These are phyloP conservation scores for Paspalum notatum DNA, from an alignment of 176 grass and related monocot genomes.

Conservation along the genomic window DNA sequence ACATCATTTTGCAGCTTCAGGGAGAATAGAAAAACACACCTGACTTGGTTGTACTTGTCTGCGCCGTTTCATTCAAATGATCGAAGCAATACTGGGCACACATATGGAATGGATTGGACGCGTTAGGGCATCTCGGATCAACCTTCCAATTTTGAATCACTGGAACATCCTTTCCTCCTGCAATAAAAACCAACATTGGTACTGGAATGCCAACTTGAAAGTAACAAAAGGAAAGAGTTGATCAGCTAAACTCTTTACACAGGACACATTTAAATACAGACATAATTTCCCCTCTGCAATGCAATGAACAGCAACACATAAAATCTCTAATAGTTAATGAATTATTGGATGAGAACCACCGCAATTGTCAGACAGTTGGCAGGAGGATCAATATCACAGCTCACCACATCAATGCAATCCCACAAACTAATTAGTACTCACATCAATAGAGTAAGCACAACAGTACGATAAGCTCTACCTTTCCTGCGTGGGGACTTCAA, in stretches of 20 bases:
- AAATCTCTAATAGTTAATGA: neutral
- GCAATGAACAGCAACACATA: neutral
- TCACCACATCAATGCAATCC: neutral
- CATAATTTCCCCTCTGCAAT: neutral
- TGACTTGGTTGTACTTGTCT: slow-evolving; percentile 38
- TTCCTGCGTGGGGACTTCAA: slow-evolving; percentile 33
- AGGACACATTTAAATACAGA: neutral
- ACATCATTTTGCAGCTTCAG: neutral
- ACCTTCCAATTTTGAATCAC: slow-evolving; percentile 53
- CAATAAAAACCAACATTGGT: neutral
- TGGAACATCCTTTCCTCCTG: slow-evolving; percentile 26
- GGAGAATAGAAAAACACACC: slow-evolving; percentile 34
- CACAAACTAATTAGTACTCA: neutral
- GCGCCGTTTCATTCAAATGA: slow-evolving; percentile 45
- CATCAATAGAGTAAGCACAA: neutral
- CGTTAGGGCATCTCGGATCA: slow-evolving; percentile 70
- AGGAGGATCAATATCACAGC: neutral
- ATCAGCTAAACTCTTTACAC: neutral
- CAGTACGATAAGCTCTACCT: slow-evolving; percentile 30
- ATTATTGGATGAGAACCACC: slow-evolving; percentile 4
- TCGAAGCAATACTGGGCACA: slow-evolving; percentile 75
- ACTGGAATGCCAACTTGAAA: neutral
- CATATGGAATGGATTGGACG: slow-evolving; percentile 84
- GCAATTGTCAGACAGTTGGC: neutral
- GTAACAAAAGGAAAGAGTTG: neutral